Evolutionary conservation across 129 eudicot species (phyloP).

Genomic region (Lactuca saligna): DNA sequence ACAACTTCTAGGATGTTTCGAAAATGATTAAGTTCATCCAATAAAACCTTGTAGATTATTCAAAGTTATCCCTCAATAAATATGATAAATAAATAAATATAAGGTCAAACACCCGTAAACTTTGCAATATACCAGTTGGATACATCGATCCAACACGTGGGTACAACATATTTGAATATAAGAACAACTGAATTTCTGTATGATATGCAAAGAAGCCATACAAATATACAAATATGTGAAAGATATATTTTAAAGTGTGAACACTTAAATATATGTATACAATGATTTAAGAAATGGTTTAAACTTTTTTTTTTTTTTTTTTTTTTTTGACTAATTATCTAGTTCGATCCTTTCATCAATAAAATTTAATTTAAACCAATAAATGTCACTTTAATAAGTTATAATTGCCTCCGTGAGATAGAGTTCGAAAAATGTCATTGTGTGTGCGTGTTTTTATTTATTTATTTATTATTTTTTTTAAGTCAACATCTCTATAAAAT

Average conservation of each 20-base stretch:
- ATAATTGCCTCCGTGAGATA: neutral
- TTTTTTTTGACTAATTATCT: neutral
- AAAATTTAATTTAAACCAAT: no score
- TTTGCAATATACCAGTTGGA: neutral
- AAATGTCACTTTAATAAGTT: neutral
- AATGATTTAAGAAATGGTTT: no score
- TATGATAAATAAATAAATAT: neutral
- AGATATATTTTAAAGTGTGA: neutral
- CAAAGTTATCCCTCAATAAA: neutral
- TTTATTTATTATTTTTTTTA: no score
- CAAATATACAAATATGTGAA: neutral
- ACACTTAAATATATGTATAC: neutral
- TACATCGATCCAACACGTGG: neutral
- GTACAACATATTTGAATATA: neutral
- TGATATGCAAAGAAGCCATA: neutral
- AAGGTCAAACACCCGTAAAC: conserved; percentile 3
- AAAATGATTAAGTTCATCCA: conserved; percentile 12
- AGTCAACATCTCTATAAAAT: no score
- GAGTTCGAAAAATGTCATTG: no score
- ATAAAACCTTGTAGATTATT: neutral
- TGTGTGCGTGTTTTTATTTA: no score
- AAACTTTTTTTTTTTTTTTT: no score
- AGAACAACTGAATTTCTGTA: neutral
- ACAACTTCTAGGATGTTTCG: conserved; percentile 22
- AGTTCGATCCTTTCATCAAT: no score